Base-by-base conservation (phyloP, 2,329 filamentous ascomycete species). In the Teratosphaeria gauchensis region DNA sequence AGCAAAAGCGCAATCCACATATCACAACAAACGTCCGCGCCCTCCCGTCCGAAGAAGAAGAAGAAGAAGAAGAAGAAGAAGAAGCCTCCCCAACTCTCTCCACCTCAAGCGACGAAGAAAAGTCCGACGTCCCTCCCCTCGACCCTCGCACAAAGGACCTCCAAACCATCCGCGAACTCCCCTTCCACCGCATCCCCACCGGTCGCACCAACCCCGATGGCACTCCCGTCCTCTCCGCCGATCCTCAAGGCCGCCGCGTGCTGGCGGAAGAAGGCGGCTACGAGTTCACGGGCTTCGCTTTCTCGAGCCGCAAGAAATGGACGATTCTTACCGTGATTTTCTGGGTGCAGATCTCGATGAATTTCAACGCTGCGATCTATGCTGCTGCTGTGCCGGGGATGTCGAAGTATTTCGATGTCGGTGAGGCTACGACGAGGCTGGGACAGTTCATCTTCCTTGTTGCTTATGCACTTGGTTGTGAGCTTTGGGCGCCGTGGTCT, bases 401-500 rank as follows among this genome's bases (percentile, higher is more conserved):
- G 59, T 77, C 82, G 0, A 76, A 85, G 21, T 80, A 90, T 61
- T 94, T 89, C 64, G 64, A 75, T 53, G 85, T 92, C 61, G 87
- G 84, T 61, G 76, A 76, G 31, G 87, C 90, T 71, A 84, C 82
- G 3, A 88, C 86, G 4, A 83, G 88, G 57, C 82, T 83, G 58
- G 89, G 89, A 69, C 87, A 88, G 60, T 86, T 88, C 75, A 83
- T 91, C 62, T 94, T 92, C 75, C 75, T 95, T 46, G 80, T 94
- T 55, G 73, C 85, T 1, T 94, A 95, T 71, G 89, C 89, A 42
- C 92, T 94, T 70, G 90, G 90, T 38, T 94, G 90, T 71, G 90
- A 94, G 72, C 80, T 92, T 0, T 94, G 90, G 90, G 90, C 90
- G 0, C 90, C 90, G 0, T 94, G 89, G 88, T 88, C 84, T 53